A percentile compares a stretch with the other conserved stretches of the same genome.
Evolutionary conservation across 495 filamentous ascomycete species (phyloP).

Genomic region (Rhypophila decipiens): DNA sequence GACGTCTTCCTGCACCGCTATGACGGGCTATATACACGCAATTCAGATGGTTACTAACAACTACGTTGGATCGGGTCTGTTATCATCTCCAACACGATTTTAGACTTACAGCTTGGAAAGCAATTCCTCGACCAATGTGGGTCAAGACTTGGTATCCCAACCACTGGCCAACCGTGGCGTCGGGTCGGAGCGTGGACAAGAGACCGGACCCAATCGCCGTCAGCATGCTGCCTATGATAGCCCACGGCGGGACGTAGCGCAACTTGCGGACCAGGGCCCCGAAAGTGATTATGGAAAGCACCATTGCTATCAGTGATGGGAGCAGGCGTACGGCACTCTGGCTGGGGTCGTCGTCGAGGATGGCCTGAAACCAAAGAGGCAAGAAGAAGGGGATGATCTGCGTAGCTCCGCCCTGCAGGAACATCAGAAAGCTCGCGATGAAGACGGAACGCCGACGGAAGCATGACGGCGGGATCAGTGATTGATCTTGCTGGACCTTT

Average conservation of each 20-base stretch:
- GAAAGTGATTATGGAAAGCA: background rate
- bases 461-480: constrained; percentile 39
- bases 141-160: background rate
- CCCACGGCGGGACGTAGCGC: background rate
- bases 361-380: constrained; percentile 57
- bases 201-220: background rate
- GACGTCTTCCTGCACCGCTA: too few relatives aligned
- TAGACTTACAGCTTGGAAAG: too few relatives aligned
- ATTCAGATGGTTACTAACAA: too few relatives aligned
- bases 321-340: background rate
- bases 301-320: background rate
- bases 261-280: background rate
- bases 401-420: constrained; percentile 21
- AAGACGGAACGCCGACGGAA: constrained; percentile 2
- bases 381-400: constrained; percentile 36
- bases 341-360: constrained; percentile 31
- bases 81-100: too few relatives aligned
- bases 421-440: constrained; percentile 8
- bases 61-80: too few relatives aligned
- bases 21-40: too few relatives aligned
- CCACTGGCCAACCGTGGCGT: background rate
- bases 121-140: background rate
- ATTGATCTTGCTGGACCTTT: constrained; percentile 29
- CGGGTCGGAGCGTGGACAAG: background rate
- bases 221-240: background rate